Base-by-base conservation (phyloP, 495 filamentous ascomycete species). In the Penicillium bialowiezense region DNA sequence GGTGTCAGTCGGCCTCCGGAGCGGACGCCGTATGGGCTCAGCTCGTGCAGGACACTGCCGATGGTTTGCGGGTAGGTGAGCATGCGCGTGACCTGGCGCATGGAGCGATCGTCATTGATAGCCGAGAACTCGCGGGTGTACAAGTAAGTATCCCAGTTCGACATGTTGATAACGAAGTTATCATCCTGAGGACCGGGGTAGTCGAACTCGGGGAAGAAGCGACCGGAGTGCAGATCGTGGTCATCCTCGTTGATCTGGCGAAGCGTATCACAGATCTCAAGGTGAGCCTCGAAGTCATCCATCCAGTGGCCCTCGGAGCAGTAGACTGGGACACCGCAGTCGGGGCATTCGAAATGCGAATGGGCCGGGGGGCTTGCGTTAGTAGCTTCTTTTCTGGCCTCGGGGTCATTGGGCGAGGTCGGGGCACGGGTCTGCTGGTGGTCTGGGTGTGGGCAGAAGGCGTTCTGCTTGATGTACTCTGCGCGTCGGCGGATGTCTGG, bases 231-330 rank as follows among this genome's bases (percentile, higher is more conserved):
- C 48, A 99, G 72, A 63, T 99, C 93, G 64, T 99, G 93, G 61
- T 97, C 95, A 60, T 99, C 93, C 71, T 99, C 93, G 58, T 99
- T 99, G 67, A 92, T 89, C 70, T 97, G 82, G 41, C 85, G 76
- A 18, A 99, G 73, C 0, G 84, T 87, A 58, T 99, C 95, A 66
- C 93, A 99, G 24, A 97, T 85, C 63, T 95, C 80, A 15, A 97
- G 67, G 63, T 99, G 93, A 2, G 82, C 75, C 66, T 95, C 92
- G 59, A 93, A 99, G 65, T 97, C 91, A 50, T 92, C 89, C 48
- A 85, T 88, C 87, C 90, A 97, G 64, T 99, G 95, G 33, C 87
- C 85, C 67, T 96, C 85, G 31, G 82, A 91, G 70, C 93, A 99
- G 56, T 91, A 95, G 0, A 95, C 82, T 1, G 93, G 93, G 18